Base-by-base conservation (phyloP, 2,329 filamentous ascomycete species). In the Verticillium isaacii region DNA sequence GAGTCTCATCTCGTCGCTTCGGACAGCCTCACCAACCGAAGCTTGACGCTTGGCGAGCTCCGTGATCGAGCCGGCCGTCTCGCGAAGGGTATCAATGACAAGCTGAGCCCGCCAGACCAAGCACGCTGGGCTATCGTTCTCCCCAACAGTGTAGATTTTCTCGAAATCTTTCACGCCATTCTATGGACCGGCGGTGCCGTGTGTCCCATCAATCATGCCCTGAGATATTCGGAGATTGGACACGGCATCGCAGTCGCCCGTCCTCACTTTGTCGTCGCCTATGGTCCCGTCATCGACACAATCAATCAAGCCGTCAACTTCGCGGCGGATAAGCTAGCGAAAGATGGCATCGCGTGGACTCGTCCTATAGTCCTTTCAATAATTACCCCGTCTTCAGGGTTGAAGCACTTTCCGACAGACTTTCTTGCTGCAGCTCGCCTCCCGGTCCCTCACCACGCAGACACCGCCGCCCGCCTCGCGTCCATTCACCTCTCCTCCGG, bases 401-500 rank as follows among this genome's bases (percentile, higher is more conserved):
- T 67, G 39, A 63, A 63, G 59, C 72, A 77, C 60, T 29, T 77
- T 0, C 72, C 73, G 5, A 68, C 73, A 9, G 72, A 74, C 66
- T 75, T 77, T 61, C 62, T 74, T 14, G 65, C 68, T 15, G 25
- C 67, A 2, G 60, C 71, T 15, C 66, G 68, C 19, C 69, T 78
- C 2, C 59, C 70, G 1, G 69, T 79, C 8, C 77, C 77, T 15
- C 72, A 77, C 58, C 74, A 70, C 66, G 6, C 61, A 0, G 70
- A 79, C 60, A 77, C 75, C 0, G 60, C 67, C 7, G 11, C 11
- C n/a, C 45, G 45, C 19, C 45, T 52, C 3, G 45, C 45, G 32
- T 75, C 75, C 1, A 77, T 78, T 23, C 75, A 78, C 57, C 64
- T 70, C 11, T 71, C 69, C 1, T 61, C 77, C 72, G 94, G 94